Base-by-base conservation (phyloP, 768 basidiomycete genomes). In the Mycena galericulata region DNA sequence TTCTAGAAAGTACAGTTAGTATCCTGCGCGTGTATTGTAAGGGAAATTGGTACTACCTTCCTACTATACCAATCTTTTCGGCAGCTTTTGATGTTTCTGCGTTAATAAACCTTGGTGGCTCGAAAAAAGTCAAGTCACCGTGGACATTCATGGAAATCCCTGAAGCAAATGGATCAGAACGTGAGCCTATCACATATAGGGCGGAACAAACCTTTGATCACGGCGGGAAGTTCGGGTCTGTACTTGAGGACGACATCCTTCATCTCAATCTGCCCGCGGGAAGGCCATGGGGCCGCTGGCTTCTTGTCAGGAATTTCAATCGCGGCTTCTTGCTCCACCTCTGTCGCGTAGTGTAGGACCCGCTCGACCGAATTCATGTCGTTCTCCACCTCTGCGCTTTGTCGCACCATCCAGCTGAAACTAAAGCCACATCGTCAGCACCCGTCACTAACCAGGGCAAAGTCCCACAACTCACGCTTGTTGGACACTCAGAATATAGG, bases 31-130 rank as follows among this genome's bases (percentile, higher is more conserved):
- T 60, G 24, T 24, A 15, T 32, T 8, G 49, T 32, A 40, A 55
- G 22, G 61, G 38, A 24, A 43, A 41, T 50, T 22, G 17, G 22
- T 68, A 63, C 38, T 68, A 79, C 84, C 84, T 79, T 69, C 95
- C 95, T 51, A 97, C 93, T 58, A 97, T 93, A 30, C 96, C 96
- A 70, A 99, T 90, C 81, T 97, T 97, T 81, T 98, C 96, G 6
- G 93, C 92, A 0, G 55, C 88, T 0, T 80, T n/a, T n/a, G n/a
- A n/a, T n/a, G n/a, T n/a, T n/a, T n/a, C n/a, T n/a, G n/a, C n/a
- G n/a, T n/a, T n/a, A n/a, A n/a, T n/a, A n/a, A n/a, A n/a, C n/a
- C n/a, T n/a, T n/a, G n/a, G n/a, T n/a, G n/a, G n/a, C n/a, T n/a
- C n/a, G n/a, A n/a, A n/a, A n/a, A n/a, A n/a, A n/a, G n/a, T n/a